phyloP scores from a whole-genome alignment of 1,284 basidiomycete genomes.

The Sutorius eximius region DNA sequence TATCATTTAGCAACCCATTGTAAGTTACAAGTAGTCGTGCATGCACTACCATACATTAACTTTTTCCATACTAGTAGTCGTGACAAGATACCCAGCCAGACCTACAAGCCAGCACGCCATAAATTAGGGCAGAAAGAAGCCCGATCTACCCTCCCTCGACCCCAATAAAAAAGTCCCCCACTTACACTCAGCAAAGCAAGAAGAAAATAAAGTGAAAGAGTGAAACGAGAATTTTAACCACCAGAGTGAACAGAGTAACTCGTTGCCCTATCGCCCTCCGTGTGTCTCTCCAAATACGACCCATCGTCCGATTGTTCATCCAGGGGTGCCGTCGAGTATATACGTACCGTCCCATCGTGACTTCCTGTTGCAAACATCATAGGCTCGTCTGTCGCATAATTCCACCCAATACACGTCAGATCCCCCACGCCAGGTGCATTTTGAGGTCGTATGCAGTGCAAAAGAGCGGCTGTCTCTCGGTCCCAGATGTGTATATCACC shows the following conservation, averaged over 20 bases:
- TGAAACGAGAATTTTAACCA: constrained; percentile 19
- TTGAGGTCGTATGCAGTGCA: constrained; percentile 65
- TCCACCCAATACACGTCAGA: constrained; percentile 77
- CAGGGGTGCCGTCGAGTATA: constrained; percentile 54
- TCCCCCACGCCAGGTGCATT: constrained; percentile 48
- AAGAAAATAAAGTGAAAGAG: background rate
- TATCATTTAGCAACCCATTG: constrained; percentile 7
- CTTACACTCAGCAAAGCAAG: background rate
- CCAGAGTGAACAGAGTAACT: constrained; percentile 33
- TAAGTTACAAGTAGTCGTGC: constrained; percentile 23
- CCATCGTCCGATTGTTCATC: constrained; percentile 24
- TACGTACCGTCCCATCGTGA: constrained; percentile 69
- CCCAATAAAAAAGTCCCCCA: constrained; percentile 21
- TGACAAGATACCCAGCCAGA: constrained; percentile 5
- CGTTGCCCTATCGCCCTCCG: constrained; percentile 28
- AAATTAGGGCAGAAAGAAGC: constrained; percentile 15
- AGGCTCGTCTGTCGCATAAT: constrained; percentile 59
- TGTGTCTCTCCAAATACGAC: constrained; percentile 29
- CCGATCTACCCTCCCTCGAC: constrained; percentile 2
- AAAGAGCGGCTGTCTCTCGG: constrained; percentile 64
- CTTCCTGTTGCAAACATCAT: constrained; percentile 80
- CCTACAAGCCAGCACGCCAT: constrained; percentile 17
- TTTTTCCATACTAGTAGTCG: constrained; percentile 23
- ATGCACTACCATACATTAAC: constrained; percentile 30
- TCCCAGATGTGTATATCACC: constrained; percentile 87